These are phyloP conservation scores for Aquilaria sinensis DNA, from an alignment of 345 rosid species.

Conservation along the genomic window DNA sequence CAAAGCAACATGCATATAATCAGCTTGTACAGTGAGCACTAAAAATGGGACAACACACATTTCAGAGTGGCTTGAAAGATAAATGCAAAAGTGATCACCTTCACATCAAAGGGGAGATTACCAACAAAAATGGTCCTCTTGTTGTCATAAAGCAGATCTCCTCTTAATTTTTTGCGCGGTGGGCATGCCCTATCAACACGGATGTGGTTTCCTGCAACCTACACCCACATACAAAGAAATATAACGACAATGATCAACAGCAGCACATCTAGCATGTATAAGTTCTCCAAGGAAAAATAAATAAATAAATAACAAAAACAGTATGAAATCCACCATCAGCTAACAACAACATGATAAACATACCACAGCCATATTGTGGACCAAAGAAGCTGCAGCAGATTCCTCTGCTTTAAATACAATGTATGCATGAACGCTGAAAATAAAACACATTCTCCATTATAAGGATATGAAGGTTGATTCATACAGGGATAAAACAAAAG, in stretches of 20 bases:
- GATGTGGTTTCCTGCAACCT: constrained; percentile 88
- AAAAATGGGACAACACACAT: constrained; percentile 1
- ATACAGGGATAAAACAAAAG: background rate
- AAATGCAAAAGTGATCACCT: constrained; percentile 37
- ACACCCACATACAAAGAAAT: constrained; percentile 9
- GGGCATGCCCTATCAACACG: constrained; percentile 98
- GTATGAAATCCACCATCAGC: background rate
- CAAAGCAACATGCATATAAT: background rate
- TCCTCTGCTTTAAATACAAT: constrained; percentile 78
- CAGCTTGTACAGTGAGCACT: constrained; percentile 1
- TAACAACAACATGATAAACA: constrained; percentile 12
- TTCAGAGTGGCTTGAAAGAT: background rate
- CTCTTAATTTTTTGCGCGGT: constrained; percentile 86
- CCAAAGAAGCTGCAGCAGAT: constrained; percentile 75
- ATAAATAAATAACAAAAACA: background rate
- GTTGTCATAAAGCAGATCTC: constrained; percentile 62
- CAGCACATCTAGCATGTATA: background rate
- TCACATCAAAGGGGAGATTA: constrained; percentile 94
- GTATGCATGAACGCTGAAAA: constrained; percentile 86
- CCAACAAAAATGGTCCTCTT: constrained; percentile 88
- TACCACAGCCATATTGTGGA: constrained; percentile 93
- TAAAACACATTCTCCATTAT: constrained; percentile 11
- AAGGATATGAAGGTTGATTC: background rate
- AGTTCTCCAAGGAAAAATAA: no score
- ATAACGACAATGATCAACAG: background rate